These are phyloP conservation scores for Capronia epimyces DNA, from an alignment of 2,329 filamentous ascomycete genomes.

Conservation along the genomic window DNA sequence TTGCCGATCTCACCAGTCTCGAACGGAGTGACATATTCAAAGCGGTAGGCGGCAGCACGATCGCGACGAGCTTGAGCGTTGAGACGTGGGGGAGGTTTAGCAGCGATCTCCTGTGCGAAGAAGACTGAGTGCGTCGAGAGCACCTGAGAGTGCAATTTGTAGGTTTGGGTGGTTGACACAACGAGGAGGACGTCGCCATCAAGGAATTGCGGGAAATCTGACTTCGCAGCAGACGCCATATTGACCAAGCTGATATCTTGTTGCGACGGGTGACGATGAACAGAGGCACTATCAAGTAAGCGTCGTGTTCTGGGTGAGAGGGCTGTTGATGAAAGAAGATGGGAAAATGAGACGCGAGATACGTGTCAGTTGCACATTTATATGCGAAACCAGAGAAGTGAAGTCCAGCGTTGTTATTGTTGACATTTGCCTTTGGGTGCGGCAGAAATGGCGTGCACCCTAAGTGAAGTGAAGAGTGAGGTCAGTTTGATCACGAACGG, in stretches of 20 bases:
- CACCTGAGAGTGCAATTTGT: slow-evolving; percentile 37
- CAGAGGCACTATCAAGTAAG: not conserved
- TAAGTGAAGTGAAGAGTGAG: slow-evolving; percentile 4
- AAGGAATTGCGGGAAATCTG: slow-evolving; percentile 35
- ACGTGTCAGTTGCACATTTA: not conserved
- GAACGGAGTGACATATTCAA: slow-evolving; percentile 21
- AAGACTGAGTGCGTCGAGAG: slow-evolving; percentile 26
- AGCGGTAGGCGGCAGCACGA: slow-evolving; percentile 26
- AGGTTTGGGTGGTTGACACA: slow-evolving; percentile 35
- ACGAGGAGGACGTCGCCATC: slow-evolving; percentile 40
- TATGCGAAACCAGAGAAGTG: not conserved
- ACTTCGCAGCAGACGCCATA: slow-evolving; percentile 21
- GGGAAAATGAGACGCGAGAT: not conserved
- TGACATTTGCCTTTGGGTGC: not conserved
- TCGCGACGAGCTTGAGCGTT: slow-evolving; percentile 30
- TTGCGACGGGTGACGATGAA: not conserved
- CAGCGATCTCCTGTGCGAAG: slow-evolving; percentile 27
- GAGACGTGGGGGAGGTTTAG: slow-evolving; percentile 30
- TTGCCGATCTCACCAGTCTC: slow-evolving; percentile 8
- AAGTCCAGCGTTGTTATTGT: not conserved
- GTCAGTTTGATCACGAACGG: not conserved
- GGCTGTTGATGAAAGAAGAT: not conserved
- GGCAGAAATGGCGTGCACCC: not conserved
- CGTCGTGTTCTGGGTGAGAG: not conserved
- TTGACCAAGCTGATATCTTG: slow-evolving; percentile 3